Percentiles rank a stretch among this genome's conserved stretches.
Evolutionary conservation across 2,329 filamentous ascomycete genomes (phyloP).

Genomic region (Calonectria henricotiae): DNA sequence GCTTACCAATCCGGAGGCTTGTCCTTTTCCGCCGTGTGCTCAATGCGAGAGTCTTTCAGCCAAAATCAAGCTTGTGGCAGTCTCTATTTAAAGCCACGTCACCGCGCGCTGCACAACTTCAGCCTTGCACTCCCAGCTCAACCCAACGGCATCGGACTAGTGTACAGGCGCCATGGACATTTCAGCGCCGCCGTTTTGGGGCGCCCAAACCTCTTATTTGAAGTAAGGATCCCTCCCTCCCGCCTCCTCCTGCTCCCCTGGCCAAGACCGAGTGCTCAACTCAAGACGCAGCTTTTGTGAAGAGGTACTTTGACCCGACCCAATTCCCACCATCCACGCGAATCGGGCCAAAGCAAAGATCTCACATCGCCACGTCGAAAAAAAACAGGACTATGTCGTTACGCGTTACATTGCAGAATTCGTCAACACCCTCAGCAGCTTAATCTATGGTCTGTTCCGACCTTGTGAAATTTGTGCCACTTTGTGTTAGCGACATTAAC

Average conservation of each 20-base stretch:
- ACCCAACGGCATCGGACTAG: background rate
- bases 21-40: constrained; percentile 4
- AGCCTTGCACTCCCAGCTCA: constrained; percentile 1
- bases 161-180: constrained; percentile 4
- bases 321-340: background rate
- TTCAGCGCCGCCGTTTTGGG: constrained; percentile 51
- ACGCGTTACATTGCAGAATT: constrained; percentile 64
- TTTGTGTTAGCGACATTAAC: constrained; percentile 27
- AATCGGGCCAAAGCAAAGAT: background rate
- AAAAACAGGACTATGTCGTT: constrained; percentile 59
- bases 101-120: background rate
- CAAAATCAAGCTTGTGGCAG: constrained; percentile 2
- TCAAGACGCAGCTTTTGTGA: constrained; percentile 52
- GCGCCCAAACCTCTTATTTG: constrained; percentile 54
- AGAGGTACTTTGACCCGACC: constrained; percentile 46
- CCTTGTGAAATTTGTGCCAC: fast-evolving
- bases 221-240: constrained; percentile 46
- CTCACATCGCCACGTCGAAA: constrained; percentile 12
- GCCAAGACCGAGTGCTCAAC: background rate
- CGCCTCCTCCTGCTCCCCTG: background rate
- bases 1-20: constrained; percentile 1
- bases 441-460: constrained; percentile 55
- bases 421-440: constrained; percentile 63
- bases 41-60: constrained; percentile 1
- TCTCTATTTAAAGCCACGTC: constrained; percentile 24